Base-by-base conservation (phyloP, 352 stramenopile genomes). In the Globisporangium acanthophoron region DNA sequence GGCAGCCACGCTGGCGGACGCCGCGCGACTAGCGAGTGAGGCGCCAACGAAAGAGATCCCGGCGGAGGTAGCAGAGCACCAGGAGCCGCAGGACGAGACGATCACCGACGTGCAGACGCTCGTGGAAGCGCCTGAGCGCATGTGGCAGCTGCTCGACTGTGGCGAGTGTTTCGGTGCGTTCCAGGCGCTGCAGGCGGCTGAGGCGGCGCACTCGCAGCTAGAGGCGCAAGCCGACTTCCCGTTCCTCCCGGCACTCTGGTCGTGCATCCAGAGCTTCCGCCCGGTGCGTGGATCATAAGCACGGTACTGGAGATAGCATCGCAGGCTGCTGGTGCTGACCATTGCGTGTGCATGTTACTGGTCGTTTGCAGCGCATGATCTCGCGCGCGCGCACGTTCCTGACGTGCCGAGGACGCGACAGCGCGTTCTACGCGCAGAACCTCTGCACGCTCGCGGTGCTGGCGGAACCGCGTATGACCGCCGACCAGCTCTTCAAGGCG, bases 121-220 rank as follows among this genome's bases (percentile, higher is more conserved):
- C 16, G 69, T 88, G 41, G 67, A 69, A 20, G 72, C 77, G 0
- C 71, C 76, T 1, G 85, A 94, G 54, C 68, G 73, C 31, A 81
- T 94, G 62, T 94, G 85, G 82, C 67, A 77, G 48, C 37, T 73
- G 18, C 58, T 94, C 50, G 82, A 94, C 62, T 59, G 69, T 56
- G 85, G 82, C 55, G 71, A 90, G 49, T 70, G 68, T 0, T 69
- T 85, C 45, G 55, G 78, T 44, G 77, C 80, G 0, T 58, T 92
- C 16, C 52, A 71, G 27, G 49, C 84, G 21, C 88, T 81, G 56
- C 65, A 78, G 43, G 39, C 56, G 44, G 80, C 77, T 0, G 71
- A 73, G 9, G 37, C 33, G 8, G 59, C 80, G 5, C 71, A 78
- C 53, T 51, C 59, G 11, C 58, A 66, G 8, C 52, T 58, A 0